These are phyloP conservation scores for Neonothopanus nambi DNA, from an alignment of 1,284 basidiomycete genomes.

Conservation along the genomic window DNA sequence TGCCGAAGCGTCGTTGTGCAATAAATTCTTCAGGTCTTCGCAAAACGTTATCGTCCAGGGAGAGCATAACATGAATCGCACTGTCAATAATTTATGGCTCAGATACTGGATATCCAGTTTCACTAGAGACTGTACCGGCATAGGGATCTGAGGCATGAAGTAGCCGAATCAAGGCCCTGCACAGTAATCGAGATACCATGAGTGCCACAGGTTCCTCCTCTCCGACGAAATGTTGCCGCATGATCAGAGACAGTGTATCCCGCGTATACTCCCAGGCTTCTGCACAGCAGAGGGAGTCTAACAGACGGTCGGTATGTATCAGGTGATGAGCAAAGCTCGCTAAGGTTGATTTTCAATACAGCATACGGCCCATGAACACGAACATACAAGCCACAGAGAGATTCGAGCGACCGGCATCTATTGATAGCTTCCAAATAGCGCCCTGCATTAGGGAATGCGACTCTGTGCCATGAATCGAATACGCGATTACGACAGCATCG, in stretches of 20 bases:
- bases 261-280: constrained; percentile 60
- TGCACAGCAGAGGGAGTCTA: constrained; percentile 38
- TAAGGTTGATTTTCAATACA: constrained; percentile 25
- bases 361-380: not conserved
- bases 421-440: constrained; percentile 30
- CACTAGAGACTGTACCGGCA: constrained; percentile 33
- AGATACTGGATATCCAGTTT: not conserved
- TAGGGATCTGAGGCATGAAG: constrained; percentile 25
- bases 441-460: constrained; percentile 18
- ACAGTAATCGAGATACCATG: constrained; percentile 48
- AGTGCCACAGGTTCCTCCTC: constrained; percentile 52
- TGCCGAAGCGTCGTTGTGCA: not conserved
- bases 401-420: constrained; percentile 27
- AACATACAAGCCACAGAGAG: constrained; percentile 36
- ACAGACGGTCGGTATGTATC: constrained; percentile 23
- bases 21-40: constrained; percentile 19
- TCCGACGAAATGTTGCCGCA: constrained; percentile 40
- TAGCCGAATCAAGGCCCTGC: constrained; percentile 44
- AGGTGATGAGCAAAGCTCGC: constrained; percentile 55
- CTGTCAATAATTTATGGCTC: constrained; percentile 21
- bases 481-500: constrained; percentile 17
- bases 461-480: constrained; percentile 26
- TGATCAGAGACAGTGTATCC: constrained; percentile 47
- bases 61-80: constrained; percentile 37
- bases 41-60: constrained; percentile 51